Percentiles rank a stretch among this genome's conserved stretches.
These are phyloP conservation scores for Kazachstania kunashirensis DNA, from an alignment of 805 yeast species.

Conservation along the genomic window DNA sequence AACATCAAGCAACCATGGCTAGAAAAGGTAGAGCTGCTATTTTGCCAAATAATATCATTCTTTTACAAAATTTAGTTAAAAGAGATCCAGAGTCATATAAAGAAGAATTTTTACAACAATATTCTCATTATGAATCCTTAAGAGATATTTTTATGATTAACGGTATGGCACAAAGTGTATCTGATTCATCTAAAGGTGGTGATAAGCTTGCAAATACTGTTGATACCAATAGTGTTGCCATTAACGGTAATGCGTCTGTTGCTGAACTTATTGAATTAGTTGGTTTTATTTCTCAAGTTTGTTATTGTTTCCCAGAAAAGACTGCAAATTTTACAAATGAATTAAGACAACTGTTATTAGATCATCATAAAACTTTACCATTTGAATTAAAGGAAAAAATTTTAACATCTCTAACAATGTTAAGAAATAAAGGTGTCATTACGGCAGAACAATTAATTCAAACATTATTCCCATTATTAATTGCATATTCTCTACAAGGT, in stretches of 20 bases:
- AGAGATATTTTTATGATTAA: conserved; percentile 77
- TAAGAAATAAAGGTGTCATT: conserved; percentile 75
- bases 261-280: conserved; percentile 68
- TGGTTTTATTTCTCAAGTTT: conserved; percentile 87
- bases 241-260: conserved; percentile 30
- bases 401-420: conserved; percentile 79
- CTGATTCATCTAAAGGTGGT: conserved; percentile 4
- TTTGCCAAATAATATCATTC: conserved; percentile 82
- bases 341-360: conserved; percentile 53
- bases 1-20: conserved; percentile 43
- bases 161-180: conserved; percentile 15
- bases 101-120: conserved; percentile 90
- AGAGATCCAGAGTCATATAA: conserved; percentile 90
- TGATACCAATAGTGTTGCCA: conserved; percentile 1
- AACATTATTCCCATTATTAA: conserved; percentile 76
- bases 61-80: conserved; percentile 83
- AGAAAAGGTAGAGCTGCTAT: conserved; percentile 86
- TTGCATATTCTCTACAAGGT: conserved; percentile 47
- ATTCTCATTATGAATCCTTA: conserved; percentile 82
- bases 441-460: conserved; percentile 73
- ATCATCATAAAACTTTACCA: conserved; percentile 70
- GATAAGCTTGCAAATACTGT: conserved; percentile 19
- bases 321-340: conserved; percentile 80
- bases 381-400: conserved; percentile 88
- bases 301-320: conserved; percentile 81